Conservation (phyloP, 179 eudicot species). For the Carnegiea gigantea region DNA sequence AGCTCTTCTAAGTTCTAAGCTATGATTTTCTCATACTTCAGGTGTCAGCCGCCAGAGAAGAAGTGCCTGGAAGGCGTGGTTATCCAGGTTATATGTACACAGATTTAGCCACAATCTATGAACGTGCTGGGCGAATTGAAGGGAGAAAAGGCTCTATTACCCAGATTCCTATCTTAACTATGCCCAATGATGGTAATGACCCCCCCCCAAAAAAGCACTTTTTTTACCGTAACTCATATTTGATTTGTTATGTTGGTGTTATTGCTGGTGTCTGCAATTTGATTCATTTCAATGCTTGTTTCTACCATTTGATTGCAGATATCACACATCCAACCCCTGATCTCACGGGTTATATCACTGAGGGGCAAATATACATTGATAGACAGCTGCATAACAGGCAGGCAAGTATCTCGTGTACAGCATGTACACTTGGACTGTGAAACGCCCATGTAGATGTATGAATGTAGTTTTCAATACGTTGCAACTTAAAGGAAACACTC, state of each 20-base stretch:
- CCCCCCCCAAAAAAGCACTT: too few relatives aligned
- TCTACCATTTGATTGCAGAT: conserved; percentile 48
- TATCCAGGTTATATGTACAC: conserved; percentile 99
- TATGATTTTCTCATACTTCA: conserved; percentile 23
- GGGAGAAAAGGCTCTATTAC: conserved; percentile 96
- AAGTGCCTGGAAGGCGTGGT: conserved; percentile 99
- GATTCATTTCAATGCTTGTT: conserved; percentile 14
- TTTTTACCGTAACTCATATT: background rate
- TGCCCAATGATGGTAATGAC: conserved; percentile 91
- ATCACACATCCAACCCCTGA: conserved; percentile 99
- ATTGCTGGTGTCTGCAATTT: conserved; percentile 6
- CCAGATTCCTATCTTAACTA: conserved; percentile 94
- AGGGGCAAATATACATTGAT: conserved; percentile 97
- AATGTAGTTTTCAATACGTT: background rate
- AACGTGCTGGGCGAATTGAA: conserved; percentile 99
- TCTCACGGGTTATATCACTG: conserved; percentile 99
- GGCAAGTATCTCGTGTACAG: conserved; percentile 40
- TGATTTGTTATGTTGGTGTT: background rate
- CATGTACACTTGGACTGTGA: background rate
- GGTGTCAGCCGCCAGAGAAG: conserved; percentile 99
- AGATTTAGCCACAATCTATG: conserved; percentile 98
- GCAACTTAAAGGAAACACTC: background rate
- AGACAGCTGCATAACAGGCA: conserved; percentile 95
- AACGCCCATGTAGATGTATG: background rate
- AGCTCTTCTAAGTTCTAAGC: conserved; percentile 7